phyloP scores from a whole-genome alignment of 306 rosid species.

The Medicago arabica region DNA sequence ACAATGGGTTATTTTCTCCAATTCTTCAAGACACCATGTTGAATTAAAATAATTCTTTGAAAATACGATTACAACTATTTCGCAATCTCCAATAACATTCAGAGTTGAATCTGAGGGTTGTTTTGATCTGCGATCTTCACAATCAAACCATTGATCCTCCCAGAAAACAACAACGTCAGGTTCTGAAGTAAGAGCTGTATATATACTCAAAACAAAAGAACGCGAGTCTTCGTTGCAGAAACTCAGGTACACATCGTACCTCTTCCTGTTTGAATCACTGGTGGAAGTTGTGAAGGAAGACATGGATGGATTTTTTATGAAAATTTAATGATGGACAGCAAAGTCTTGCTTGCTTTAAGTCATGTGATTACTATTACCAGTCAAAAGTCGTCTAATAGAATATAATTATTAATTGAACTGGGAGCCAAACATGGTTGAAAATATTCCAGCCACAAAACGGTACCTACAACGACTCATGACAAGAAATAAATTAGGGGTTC shows the following conservation, averaged over 20 bases:
- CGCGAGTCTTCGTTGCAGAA: not conserved
- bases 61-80: not conserved
- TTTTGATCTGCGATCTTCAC: not conserved
- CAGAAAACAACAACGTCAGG: not conserved
- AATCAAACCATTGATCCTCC: not conserved
- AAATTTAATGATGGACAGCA: too few species aligned
- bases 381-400: too few species aligned
- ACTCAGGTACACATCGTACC: not conserved
- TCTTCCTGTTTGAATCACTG: too few species aligned
- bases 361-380: too few species aligned
- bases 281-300: too few species aligned
- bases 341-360: too few species aligned
- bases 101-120: not conserved
- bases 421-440: too few species aligned
- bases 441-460: too few species aligned
- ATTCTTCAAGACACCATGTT: constrained; percentile 15
- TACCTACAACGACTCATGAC: too few species aligned
- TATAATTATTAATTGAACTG: too few species aligned
- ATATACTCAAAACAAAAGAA: not conserved
- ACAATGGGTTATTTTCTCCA: not conserved
- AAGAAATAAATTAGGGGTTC: too few species aligned
- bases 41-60: constrained; percentile 2
- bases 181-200: not conserved
- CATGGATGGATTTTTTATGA: too few species aligned
- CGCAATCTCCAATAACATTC: not conserved